Percentiles rank a stretch among this genome's conserved stretches.
Evolutionary conservation across 1,284 basidiomycete species (phyloP).

Genomic region (Volvariella surrecta): DNA sequence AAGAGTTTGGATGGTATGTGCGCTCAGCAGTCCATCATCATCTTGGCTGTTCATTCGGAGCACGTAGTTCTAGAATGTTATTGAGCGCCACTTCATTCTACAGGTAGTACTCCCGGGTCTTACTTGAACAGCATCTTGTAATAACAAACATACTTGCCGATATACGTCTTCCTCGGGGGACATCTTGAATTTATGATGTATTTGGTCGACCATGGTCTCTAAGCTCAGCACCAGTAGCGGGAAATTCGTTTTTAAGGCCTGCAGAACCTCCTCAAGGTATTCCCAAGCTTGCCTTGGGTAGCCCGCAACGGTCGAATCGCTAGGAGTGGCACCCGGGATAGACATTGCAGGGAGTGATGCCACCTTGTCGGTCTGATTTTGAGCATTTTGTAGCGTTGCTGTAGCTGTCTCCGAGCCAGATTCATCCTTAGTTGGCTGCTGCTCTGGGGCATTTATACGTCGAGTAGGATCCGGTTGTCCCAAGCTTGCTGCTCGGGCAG

Average conservation of each 20-base stretch:
- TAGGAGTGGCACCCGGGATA: background rate
- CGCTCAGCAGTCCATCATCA: constrained; percentile 72
- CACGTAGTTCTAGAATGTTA: constrained; percentile 44
- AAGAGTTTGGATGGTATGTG: constrained; percentile 53
- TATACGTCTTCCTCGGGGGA: constrained; percentile 93
- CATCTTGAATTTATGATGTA: constrained; percentile 87
- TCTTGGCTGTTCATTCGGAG: constrained; percentile 55
- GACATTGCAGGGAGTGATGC: constrained; percentile 7
- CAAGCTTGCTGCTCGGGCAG: constrained; percentile 21
- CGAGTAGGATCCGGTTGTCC: constrained; percentile 19
- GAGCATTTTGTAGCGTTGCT: constrained; percentile 8
- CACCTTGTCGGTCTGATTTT: constrained; percentile 2
- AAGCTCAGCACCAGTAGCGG: constrained; percentile 91
- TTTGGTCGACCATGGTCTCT: constrained; percentile 98
- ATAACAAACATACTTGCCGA: constrained; percentile 81
- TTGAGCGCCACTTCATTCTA: constrained; percentile 9
- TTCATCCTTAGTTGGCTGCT: constrained; percentile 20
- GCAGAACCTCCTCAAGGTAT: constrained; percentile 90
- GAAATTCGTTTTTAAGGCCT: constrained; percentile 94
- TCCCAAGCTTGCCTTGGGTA: constrained; percentile 78
- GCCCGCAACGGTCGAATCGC: constrained; percentile 20
- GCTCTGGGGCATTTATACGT: constrained; percentile 16
- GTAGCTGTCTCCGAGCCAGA: constrained; percentile 8
- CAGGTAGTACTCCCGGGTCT: constrained; percentile 9
- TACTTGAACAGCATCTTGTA: constrained; percentile 67